Evolutionary conservation across 352 stramenopile genomes (phyloP).

Genomic region (Globisporangium acanthophoron): DNA sequence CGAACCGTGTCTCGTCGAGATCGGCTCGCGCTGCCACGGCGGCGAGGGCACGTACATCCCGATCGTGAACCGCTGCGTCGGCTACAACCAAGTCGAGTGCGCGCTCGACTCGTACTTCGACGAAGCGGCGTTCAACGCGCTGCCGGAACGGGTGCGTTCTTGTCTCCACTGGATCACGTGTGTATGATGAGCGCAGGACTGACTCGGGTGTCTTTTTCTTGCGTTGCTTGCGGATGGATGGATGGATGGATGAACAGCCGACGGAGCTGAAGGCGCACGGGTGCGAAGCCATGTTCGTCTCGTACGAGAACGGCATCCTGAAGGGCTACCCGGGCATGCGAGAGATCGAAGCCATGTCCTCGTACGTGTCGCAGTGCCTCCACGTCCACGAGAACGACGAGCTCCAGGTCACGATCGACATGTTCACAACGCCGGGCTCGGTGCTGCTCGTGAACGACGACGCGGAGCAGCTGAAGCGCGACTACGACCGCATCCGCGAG

Average conservation of each 20-base stretch:
- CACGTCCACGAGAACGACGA: constrained; percentile 60
- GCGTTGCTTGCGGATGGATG: no score
- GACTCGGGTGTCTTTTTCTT: background rate
- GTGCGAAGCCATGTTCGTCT: constrained; percentile 91
- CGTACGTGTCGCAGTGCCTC: constrained; percentile 77
- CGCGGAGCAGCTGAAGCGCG: constrained; percentile 58
- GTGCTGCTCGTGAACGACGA: constrained; percentile 81
- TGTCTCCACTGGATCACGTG: background rate
- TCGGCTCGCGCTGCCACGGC: constrained; percentile 92
- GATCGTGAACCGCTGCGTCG: constrained; percentile 84
- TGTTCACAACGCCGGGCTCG: constrained; percentile 87
- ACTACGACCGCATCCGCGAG: constrained; percentile 85
- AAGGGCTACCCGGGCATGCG: constrained; percentile 77
- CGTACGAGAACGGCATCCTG: constrained; percentile 82
- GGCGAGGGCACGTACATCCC: constrained; percentile 91
- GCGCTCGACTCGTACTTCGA: constrained; percentile 88
- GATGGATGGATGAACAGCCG: constrained; percentile 22
- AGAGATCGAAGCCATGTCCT: constrained; percentile 83
- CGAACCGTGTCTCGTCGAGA: constrained; percentile 92
- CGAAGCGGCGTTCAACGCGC: constrained; percentile 45
- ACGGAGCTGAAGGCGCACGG: constrained; percentile 71
- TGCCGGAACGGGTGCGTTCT: constrained; percentile 25
- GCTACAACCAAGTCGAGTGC: constrained; percentile 91
- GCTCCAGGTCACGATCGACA: constrained; percentile 79
- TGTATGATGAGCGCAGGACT: background rate